Conservation (phyloP, 2,329 filamentous ascomycete species). For the Lomentospora prolificans region DNA sequence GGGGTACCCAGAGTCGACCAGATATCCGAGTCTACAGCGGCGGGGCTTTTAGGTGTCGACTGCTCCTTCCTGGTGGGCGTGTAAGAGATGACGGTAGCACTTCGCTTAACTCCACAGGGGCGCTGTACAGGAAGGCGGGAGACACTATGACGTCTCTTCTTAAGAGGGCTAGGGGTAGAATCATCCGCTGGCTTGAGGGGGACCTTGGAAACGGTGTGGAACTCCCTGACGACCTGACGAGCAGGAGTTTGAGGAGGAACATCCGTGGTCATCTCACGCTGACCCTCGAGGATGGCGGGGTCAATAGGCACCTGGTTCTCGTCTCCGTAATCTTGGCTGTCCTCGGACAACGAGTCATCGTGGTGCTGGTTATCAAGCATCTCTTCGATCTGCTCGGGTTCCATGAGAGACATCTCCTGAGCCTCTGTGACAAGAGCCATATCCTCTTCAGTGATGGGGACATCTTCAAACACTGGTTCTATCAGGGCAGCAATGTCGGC, state of each 20-base stretch:
- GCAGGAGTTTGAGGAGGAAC: slow-evolving; percentile 46
- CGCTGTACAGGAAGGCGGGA: slow-evolving; percentile 36
- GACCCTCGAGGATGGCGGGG: slow-evolving; percentile 26
- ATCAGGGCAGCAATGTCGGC: slow-evolving; percentile 21
- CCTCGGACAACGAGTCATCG: slow-evolving; percentile 46
- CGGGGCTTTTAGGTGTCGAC: slow-evolving; percentile 15
- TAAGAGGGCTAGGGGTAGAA: slow-evolving; percentile 36
- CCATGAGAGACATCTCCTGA: slow-evolving; percentile 48
- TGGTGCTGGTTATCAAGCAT: slow-evolving; percentile 15
- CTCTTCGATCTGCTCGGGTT: slow-evolving; percentile 29
- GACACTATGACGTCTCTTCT: slow-evolving; percentile 40
- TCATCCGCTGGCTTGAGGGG: slow-evolving; percentile 61
- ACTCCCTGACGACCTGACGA: slow-evolving; percentile 36
- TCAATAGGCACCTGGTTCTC: slow-evolving; percentile 53
- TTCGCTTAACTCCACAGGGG: slow-evolving; percentile 32
- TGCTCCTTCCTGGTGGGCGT: slow-evolving; percentile 36
- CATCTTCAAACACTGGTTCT: slow-evolving; percentile 32
- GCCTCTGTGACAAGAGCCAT: slow-evolving; percentile 48
- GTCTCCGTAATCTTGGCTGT: slow-evolving; percentile 57
- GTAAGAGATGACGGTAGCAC: slow-evolving; percentile 43
- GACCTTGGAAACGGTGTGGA: slow-evolving; percentile 68
- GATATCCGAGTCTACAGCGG: slow-evolving; percentile 30
- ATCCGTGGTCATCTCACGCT: slow-evolving; percentile 12
- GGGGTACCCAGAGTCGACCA: slow-evolving; percentile 49
- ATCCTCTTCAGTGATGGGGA: slow-evolving; percentile 44